Evolutionary conservation across 306 rosid species (phyloP).

Genomic region (Albizia julibrissin): DNA sequence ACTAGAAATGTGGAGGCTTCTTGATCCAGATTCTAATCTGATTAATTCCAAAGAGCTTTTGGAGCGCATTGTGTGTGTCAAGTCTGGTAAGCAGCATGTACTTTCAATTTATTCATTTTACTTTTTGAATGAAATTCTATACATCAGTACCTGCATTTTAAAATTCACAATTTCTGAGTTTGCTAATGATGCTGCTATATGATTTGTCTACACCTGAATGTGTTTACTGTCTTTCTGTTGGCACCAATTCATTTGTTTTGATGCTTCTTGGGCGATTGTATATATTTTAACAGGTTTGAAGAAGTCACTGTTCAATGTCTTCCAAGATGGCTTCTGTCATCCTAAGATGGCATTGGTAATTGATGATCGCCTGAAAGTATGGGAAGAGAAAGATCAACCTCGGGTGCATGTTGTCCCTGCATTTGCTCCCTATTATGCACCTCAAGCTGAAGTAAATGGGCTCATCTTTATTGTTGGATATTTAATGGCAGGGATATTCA

Average conservation of each 20-base stretch:
- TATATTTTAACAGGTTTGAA: slow-evolving; percentile 62
- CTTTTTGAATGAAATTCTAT: slow-evolving; percentile 21
- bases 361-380: slow-evolving; percentile 99
- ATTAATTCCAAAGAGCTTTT: slow-evolving; percentile 80
- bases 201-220: slow-evolving; percentile 11
- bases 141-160: slow-evolving; percentile 12
- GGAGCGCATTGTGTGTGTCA: slow-evolving; percentile 95
- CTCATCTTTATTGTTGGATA: slow-evolving; percentile 33
- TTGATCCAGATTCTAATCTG: slow-evolving; percentile 96
- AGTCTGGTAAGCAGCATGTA: slow-evolving; percentile 70
- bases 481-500: slow-evolving; percentile 13
- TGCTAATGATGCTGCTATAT: slow-evolving; percentile 13
- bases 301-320: slow-evolving; percentile 93
- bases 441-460: slow-evolving; percentile 86
- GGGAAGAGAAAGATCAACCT: slow-evolving; percentile 99
- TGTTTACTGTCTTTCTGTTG: slow-evolving; percentile 20
- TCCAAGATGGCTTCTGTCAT: slow-evolving; percentile 86
- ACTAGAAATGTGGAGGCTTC: slow-evolving; percentile 99
- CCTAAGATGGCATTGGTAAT: slow-evolving; percentile 96
- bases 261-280: slow-evolving; percentile 16
- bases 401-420: slow-evolving; percentile 99
- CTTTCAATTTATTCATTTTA: slow-evolving; percentile 24
- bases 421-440: slow-evolving; percentile 97
- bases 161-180: slow-evolving; percentile 7
- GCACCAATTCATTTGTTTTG: slow-evolving; percentile 20